phyloP scores from a whole-genome alignment of 129 eudicot genomes.

The Tagetes patula region DNA sequence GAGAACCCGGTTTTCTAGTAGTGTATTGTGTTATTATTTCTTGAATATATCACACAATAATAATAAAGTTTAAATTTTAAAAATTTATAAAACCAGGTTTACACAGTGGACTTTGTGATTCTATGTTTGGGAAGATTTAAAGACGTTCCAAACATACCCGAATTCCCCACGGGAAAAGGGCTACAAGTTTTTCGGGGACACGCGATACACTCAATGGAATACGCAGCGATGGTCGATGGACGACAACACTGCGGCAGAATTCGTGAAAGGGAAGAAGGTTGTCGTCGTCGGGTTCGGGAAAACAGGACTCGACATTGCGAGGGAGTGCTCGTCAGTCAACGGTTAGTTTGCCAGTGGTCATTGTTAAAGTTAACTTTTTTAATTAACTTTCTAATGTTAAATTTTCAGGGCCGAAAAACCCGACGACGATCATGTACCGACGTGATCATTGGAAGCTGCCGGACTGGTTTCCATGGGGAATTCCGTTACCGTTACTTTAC shows the following conservation, averaged over 20 bases:
- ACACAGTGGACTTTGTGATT: background rate
- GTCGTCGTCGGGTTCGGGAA: background rate
- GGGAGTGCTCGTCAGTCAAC: background rate
- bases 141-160: conserved; percentile 5
- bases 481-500: conserved; percentile 32
- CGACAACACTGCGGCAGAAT: background rate
- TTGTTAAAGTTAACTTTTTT: background rate
- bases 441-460: conserved; percentile 45
- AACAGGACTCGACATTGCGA: background rate
- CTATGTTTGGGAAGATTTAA: conserved; percentile 3
- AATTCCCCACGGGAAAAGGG: background rate
- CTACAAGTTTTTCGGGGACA: background rate
- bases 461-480: conserved; percentile 47
- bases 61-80: no score
- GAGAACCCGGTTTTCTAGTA: no score
- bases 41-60: no score
- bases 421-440: conserved; percentile 41
- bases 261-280: conserved; percentile 2
- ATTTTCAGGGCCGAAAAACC: conserved; percentile 39
- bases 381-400: background rate
- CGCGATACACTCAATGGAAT: background rate
- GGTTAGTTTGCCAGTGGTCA: background rate
- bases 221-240: background rate
- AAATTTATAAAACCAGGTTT: background rate
- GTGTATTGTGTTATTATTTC: no score